Evolutionary conservation across 371 early-diverging fungal species (phyloP), one percentile per base, ranked within the genome.

Genomic region (Mucor circinelloides): DNA sequence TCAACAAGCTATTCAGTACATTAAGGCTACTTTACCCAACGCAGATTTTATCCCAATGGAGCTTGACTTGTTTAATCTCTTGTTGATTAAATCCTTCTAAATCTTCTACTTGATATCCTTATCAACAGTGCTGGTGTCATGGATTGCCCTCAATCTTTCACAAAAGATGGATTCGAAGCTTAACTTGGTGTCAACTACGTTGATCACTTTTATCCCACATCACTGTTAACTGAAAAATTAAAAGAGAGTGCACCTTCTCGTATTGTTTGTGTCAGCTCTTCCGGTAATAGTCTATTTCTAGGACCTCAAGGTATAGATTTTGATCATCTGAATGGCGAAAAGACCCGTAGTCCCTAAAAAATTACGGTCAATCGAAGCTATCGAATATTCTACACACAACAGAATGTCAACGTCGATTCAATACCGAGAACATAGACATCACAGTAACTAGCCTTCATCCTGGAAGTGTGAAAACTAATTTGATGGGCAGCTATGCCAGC

Each of bases 161-260:
- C 91, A 4, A 72, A 69, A 25, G 90, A 92, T 63, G 91, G 88
- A 12, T 52, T 77, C n/a, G 73, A 77, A 48, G 61, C 44, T 4
- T 69, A 69, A 58, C 70, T 74, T 36, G 79, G 62, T 8, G 68
- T 70, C 9, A 93, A 95, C 75, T 93, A 94, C 59, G 68, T 94
- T 19, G 95, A 87, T 23, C 90, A 89, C 52, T 87, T 88, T 66
- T 81, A 81, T 15, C 81, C 90, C 60, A 89, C 89, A 13, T 76
- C 64, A 19, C 74, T 74, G 1, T 83, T 94, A n/a, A 67, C 91
- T 6, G 87, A 87, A 50, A 15, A 78, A 19, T 70, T 93, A 65
- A 81, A 85, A 58, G 66, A 74, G 23, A 74, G 82, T 17, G 69
- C 73, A n/a, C 78, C 84, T 17, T 72, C 85, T 30, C 78, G 90